Evolutionary conservation across 176 grass and related monocot genomes (phyloP).

Genomic region (Lolium rigidum): DNA sequence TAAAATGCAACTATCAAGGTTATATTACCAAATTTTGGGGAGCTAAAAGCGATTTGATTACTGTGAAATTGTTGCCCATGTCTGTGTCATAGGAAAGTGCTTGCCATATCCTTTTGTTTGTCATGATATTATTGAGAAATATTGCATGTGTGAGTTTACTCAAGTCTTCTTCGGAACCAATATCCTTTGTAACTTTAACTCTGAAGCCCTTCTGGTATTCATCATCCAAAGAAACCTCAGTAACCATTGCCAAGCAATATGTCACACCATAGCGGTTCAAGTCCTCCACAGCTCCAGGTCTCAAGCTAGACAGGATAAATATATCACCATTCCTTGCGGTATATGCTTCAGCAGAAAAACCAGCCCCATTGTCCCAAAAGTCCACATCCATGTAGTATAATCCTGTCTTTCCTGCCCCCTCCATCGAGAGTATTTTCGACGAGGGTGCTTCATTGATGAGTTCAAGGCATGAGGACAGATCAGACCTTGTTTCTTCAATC

Average conservation of each 20-base stretch:
- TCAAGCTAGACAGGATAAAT: conserved; percentile 66
- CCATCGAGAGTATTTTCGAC: conserved; percentile 58
- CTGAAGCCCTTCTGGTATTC: conserved; percentile 52
- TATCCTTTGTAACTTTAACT: conserved; percentile 47
- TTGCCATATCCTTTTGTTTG: conserved; percentile 66
- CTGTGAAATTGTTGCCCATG: conserved; percentile 56
- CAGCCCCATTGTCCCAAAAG: conserved; percentile 47
- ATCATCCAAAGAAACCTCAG: conserved; percentile 60
- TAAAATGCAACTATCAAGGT: neutral
- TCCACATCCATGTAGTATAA: conserved; percentile 66
- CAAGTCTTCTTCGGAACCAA: conserved; percentile 34
- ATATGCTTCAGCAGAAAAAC: conserved; percentile 49
- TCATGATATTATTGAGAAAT: conserved; percentile 62
- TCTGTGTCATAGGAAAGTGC: conserved; percentile 41
- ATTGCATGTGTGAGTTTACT: conserved; percentile 50
- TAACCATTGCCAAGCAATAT: conserved; percentile 66
- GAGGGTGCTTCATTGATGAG: conserved; percentile 57
- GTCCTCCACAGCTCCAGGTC: conserved; percentile 42
- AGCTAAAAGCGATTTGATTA: conserved; percentile 60
- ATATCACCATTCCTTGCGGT: conserved; percentile 67
- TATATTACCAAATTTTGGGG: conserved; percentile 52
- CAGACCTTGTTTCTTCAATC: conserved; percentile 74
- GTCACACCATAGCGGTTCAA: conserved; percentile 48
- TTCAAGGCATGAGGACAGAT: conserved; percentile 61
- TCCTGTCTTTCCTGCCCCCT: conserved; percentile 33